phyloP scores from a whole-genome alignment of 129 eudicot genomes.

The Oenanthe sinensis region DNA sequence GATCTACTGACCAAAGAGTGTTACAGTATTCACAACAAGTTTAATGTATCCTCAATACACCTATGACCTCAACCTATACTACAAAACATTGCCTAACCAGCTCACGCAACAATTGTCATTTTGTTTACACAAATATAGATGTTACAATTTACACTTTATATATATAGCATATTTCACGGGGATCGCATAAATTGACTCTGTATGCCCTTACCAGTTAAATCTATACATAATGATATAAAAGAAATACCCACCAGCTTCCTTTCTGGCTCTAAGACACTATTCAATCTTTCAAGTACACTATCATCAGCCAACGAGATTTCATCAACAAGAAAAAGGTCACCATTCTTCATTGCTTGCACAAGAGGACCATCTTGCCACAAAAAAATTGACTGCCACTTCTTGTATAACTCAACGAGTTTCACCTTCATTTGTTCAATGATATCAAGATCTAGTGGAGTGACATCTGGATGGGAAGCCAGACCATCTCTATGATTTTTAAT shows the following conservation, averaged over 20 bases:
- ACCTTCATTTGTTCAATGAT: conserved; percentile 27
- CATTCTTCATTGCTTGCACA: conserved; percentile 85
- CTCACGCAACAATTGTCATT: too few relatives aligned
- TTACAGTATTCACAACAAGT: too few relatives aligned
- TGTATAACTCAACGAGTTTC: conserved; percentile 37
- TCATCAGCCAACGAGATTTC: conserved; percentile 98
- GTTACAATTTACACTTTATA: too few relatives aligned
- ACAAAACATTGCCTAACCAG: background rate
- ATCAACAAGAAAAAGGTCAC: conserved; percentile 87
- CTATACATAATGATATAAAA: background rate
- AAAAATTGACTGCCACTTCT: conserved; percentile 78
- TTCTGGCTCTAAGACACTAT: conserved; percentile 96
- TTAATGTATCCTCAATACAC: too few relatives aligned
- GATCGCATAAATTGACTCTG: background rate
- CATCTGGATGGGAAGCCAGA: conserved; percentile 39
- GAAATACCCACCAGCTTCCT: conserved; percentile 69
- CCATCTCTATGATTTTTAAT: conserved; percentile 41
- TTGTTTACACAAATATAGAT: too few relatives aligned
- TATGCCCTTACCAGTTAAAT: background rate
- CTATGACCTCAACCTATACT: too few relatives aligned
- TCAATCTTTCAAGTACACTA: conserved; percentile 91
- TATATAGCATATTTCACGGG: too few relatives aligned
- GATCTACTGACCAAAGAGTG: too few relatives aligned
- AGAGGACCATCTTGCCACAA: conserved; percentile 99
- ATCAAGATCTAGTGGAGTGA: conserved; percentile 39